Evolutionary conservation across 371 early-diverging fungal species (phyloP).

Genomic region (Basidiobolus meristosporus): DNA sequence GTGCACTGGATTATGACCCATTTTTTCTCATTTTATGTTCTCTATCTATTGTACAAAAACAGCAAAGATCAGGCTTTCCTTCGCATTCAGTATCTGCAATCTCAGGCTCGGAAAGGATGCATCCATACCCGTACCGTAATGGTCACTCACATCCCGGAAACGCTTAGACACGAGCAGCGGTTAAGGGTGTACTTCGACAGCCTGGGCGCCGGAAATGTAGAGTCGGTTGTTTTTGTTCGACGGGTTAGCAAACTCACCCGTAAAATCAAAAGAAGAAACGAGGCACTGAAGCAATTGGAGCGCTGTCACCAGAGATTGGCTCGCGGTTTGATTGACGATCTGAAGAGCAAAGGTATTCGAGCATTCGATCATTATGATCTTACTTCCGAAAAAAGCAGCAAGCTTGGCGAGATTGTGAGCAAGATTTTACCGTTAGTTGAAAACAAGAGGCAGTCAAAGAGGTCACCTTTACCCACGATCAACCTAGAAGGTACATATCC

Average conservation of each 20-base stretch:
- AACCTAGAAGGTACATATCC: too few relatives aligned
- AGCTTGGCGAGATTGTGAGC: too few relatives aligned
- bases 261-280: neutral
- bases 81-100: constrained; percentile 7
- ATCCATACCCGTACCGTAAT: constrained; percentile 11
- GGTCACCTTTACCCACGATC: too few relatives aligned
- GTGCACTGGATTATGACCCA: constrained; percentile 17
- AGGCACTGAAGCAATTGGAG: too few relatives aligned
- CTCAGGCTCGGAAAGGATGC: constrained; percentile 5
- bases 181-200: constrained; percentile 12
- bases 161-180: constrained; percentile 12
- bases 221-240: constrained; percentile 14
- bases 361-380: too few relatives aligned
- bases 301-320: too few relatives aligned
- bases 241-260: constrained; percentile 4
- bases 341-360: too few relatives aligned
- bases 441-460: too few relatives aligned
- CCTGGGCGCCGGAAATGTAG: constrained; percentile 16
- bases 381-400: neutral
- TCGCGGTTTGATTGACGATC: too few relatives aligned
- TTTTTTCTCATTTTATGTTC: constrained; percentile 13
- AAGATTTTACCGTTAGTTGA: too few relatives aligned
- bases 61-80: constrained; percentile 20
- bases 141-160: constrained; percentile 14
- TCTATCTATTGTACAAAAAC: constrained; percentile 24